A percentile compares a stretch with the other conserved stretches of the same genome.
These are phyloP conservation scores for Cyanodermella asteris DNA, from an alignment of 2,329 filamentous ascomycete genomes.

Conservation along the genomic window DNA sequence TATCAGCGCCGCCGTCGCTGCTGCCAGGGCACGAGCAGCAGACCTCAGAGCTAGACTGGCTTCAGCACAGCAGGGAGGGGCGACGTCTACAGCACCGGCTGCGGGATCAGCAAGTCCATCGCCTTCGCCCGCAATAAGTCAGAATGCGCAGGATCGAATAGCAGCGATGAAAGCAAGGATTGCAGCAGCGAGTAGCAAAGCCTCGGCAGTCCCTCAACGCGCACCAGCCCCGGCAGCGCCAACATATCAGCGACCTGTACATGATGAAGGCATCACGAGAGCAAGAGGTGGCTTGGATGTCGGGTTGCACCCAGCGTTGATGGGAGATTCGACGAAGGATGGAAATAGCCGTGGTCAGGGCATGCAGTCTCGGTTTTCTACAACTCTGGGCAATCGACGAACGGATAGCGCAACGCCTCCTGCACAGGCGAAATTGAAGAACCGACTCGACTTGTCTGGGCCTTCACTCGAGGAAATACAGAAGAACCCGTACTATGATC, in stretches of 20 bases:
- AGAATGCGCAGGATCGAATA: slow-evolving; percentile 41
- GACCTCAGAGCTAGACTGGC: slow-evolving; percentile 24
- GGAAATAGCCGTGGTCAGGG: slow-evolving; percentile 17
- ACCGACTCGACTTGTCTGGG: slow-evolving; percentile 33
- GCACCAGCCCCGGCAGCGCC: slow-evolving; percentile 15
- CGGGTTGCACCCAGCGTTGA: slow-evolving; percentile 54
- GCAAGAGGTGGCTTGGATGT: slow-evolving; percentile 50
- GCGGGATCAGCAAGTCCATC: slow-evolving; percentile 14
- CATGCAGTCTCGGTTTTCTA: slow-evolving; percentile 30
- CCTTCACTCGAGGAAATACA: slow-evolving; percentile 35
- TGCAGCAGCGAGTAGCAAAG: slow-evolving; percentile 44
- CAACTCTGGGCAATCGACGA: slow-evolving; percentile 31
- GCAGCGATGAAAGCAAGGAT: slow-evolving; percentile 63
- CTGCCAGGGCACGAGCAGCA: slow-evolving; percentile 25
- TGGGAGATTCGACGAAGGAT: slow-evolving; percentile 22
- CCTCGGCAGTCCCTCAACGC: slow-evolving; percentile 23
- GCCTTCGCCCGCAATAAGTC: slow-evolving; percentile 22
- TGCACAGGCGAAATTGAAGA: slow-evolving; percentile 21
- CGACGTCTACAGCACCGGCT: slow-evolving; percentile 14
- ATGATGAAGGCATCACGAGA: slow-evolving; percentile 25
- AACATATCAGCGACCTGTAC: slow-evolving; percentile 19
- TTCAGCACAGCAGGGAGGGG: slow-evolving; percentile 16
- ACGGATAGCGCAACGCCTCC: slow-evolving; percentile 20
- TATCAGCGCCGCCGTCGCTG: slow-evolving; percentile 25
- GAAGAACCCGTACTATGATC: slow-evolving; percentile 68